These are phyloP conservation scores for Rhodotorula mucilaginosa DNA, from an alignment of 1,284 basidiomycete species.

Conservation along the genomic window DNA sequence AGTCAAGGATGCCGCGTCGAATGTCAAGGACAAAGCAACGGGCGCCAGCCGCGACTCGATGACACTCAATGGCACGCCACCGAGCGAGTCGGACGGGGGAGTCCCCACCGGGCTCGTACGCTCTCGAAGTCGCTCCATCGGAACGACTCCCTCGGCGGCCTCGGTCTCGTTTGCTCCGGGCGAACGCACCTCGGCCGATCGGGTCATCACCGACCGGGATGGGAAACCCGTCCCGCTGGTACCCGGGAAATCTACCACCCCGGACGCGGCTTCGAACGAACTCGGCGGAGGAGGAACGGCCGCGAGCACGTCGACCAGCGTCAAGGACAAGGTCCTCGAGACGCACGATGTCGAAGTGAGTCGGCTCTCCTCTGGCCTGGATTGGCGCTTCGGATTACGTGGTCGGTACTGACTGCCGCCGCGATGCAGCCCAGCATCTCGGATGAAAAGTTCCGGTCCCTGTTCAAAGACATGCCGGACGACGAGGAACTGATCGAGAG, in stretches of 20 bases:
- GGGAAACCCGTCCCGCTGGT: constrained; percentile 18
- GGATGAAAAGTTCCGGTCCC: constrained; percentile 32
- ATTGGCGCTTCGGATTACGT: neutral
- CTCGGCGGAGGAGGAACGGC: neutral
- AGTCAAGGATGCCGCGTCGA: constrained; percentile 13
- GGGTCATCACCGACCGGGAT: constrained; percentile 24
- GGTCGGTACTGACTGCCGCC: neutral
- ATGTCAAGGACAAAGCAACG: constrained; percentile 20
- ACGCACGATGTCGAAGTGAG: constrained; percentile 19
- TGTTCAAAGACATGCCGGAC: constrained; percentile 27
- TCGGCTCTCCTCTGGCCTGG: neutral
- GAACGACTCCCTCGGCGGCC: neutral
- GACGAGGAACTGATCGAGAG: constrained; percentile 39
- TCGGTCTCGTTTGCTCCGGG: neutral
- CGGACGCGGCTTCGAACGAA: neutral
- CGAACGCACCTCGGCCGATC: neutral
- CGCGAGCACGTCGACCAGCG: constrained; percentile 20
- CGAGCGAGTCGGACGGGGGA: too few species aligned
- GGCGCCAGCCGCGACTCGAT: neutral
- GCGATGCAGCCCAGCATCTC: constrained; percentile 15
- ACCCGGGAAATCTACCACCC: neutral
- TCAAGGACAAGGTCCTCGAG: constrained; percentile 28
- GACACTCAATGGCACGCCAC: too few species aligned
- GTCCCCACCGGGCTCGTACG: neutral
- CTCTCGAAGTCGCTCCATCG: constrained; percentile 1